Evolutionary conservation across 2,329 filamentous ascomycete species (phyloP).

Genomic region (Calonectria hawksworthii): DNA sequence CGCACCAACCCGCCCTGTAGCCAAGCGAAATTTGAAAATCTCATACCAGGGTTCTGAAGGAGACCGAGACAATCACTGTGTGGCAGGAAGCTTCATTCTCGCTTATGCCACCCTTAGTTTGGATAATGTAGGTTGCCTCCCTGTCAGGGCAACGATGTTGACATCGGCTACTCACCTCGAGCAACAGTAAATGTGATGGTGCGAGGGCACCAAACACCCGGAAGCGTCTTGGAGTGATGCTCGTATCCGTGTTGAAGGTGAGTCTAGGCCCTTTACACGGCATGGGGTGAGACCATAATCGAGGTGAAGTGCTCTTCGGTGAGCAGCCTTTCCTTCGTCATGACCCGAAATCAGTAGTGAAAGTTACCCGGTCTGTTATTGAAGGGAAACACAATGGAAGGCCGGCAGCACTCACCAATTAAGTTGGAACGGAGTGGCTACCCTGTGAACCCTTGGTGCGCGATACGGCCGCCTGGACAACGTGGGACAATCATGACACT

Average conservation of each 20-base stretch:
- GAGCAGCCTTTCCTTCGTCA: neutral
- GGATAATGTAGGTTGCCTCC: constrained; percentile 30
- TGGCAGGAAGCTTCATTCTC: constrained; percentile 34
- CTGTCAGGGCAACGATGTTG: constrained; percentile 29
- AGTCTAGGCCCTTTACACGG: neutral
- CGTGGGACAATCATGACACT: constrained; percentile 32
- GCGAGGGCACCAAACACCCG: neutral
- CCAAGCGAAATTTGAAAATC: neutral
- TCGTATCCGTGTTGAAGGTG: constrained; percentile 14
- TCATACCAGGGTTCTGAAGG: neutral
- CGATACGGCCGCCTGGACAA: constrained; percentile 42
- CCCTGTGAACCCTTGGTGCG: constrained; percentile 36
- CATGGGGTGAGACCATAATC: neutral
- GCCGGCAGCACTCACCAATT: constrained; percentile 11
- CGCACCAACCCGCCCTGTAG: no score
- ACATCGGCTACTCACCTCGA: constrained; percentile 38
- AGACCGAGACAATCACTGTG: constrained; percentile 12
- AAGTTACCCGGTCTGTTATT: neutral
- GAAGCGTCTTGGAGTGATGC: neutral
- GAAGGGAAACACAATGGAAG: neutral
- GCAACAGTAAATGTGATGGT: constrained; percentile 37
- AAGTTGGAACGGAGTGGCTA: constrained; percentile 20
- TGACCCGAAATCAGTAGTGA: neutral
- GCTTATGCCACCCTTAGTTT: constrained; percentile 40
- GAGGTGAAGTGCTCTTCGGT: neutral